phyloP scores from a whole-genome alignment of 2,329 filamentous ascomycete genomes.

The Didymellaceae sp. region DNA sequence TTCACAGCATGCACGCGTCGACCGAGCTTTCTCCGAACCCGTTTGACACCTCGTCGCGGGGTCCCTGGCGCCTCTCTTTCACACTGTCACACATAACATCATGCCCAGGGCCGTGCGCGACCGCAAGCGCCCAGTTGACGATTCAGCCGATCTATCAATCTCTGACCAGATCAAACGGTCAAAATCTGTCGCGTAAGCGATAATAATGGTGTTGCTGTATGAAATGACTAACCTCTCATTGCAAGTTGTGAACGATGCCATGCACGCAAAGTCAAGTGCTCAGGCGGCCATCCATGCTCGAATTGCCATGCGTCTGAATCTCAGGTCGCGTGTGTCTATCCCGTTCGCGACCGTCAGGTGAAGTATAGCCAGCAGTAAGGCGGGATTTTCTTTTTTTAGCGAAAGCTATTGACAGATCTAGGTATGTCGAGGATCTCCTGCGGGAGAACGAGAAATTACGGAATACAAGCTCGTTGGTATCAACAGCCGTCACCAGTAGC shows the following conservation, averaged over 20 bases:
- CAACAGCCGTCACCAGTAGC: not conserved
- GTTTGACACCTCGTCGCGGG: too few species aligned
- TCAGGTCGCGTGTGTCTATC: constrained; percentile 32
- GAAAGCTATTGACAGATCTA: constrained; percentile 7
- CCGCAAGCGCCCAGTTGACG: not conserved
- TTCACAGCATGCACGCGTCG: not conserved
- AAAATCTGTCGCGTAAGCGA: constrained; percentile 16
- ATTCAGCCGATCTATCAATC: not conserved
- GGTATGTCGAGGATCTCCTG: constrained; percentile 38
- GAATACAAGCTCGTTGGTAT: constrained; percentile 2
- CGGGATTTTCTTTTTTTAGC: not conserved
- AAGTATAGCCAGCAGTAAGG: constrained; percentile 38
- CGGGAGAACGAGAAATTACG: constrained; percentile 40
- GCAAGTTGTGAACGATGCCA: constrained; percentile 36
- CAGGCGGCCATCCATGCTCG: constrained; percentile 42
- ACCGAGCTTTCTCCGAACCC: constrained; percentile 6
- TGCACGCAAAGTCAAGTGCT: constrained; percentile 44
- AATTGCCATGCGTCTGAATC: constrained; percentile 32
- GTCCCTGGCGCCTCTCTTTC: too few species aligned
- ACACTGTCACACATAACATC: too few species aligned
- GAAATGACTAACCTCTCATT: not conserved
- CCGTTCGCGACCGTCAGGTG: constrained; percentile 36
- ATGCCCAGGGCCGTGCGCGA: not conserved
- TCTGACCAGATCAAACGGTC: not conserved
- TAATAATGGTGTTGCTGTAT: not conserved